Evolutionary conservation across 805 yeast species (phyloP), one percentile per base, ranked within the genome.

Genomic region (Schwanniomyces sp.): DNA sequence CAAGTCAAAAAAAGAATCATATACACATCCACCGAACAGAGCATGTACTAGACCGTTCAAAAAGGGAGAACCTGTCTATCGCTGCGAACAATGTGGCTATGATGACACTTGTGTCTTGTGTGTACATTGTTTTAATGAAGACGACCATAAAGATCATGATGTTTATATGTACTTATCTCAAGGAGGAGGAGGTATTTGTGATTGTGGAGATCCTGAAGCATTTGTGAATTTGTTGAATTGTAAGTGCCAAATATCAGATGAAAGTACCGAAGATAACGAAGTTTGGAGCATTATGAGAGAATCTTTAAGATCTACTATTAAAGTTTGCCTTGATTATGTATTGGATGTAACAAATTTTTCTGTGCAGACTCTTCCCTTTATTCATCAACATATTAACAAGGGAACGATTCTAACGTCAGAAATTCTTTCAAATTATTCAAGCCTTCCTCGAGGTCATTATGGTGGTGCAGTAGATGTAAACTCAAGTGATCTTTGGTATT

Each of bases 31-130:
- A 46, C 59, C 66, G 2, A 84, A 82, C n/a, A 77, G 85, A 54
- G 81, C 83, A 16, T 88, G 96, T 69, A 86, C 91, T 3, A 72
- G 83, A 46, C 73, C 80, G 30, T 82, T 88, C 53, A 75, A 73
- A 34, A 57, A 63, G 3, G 86, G 86, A 21, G 88, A 85, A 50
- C 82, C 85, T 0, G 84, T 86, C 17, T 88, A 85, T 60, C 71
- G 89, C 46, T 88, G 96, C 59, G 72, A 72, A 29, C 88, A 86
- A 48, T 88, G 96, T 71, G 89, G 88, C 0, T 79, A 77, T 50
- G 96, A 88, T 64, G 82, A 81, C 7, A 85, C 91, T 0, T 88
- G 95, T 71, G 91, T 88, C 29, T 61, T 88, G 25, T 88, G 96
- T 65, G 79, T 76, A 10, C 69, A 81, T 54, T 88, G 96, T 62